A percentile compares a stretch with the other conserved stretches of the same genome.
Evolutionary conservation across 441 rosid species (phyloP).

Genomic region (Gossypium gossypioides): DNA sequence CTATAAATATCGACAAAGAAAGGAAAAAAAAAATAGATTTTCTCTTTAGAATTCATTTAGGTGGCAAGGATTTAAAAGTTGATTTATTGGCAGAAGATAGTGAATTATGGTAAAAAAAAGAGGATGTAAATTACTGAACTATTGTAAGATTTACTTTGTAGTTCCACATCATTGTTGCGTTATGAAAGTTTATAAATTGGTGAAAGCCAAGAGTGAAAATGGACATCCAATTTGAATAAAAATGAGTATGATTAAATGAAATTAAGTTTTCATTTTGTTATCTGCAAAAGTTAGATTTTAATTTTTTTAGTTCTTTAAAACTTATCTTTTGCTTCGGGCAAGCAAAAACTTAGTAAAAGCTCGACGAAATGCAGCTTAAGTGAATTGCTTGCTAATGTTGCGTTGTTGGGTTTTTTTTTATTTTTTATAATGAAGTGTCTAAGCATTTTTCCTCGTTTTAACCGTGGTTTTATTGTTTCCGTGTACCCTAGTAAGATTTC

Average conservation of each 20-base stretch:
- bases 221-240: background rate
- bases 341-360: background rate
- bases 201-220: background rate
- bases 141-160: background rate
- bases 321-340: background rate
- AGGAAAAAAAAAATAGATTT: background rate
- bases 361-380: background rate
- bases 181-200: background rate
- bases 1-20: background rate
- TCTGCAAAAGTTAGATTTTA: background rate
- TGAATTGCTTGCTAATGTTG: background rate
- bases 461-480: background rate
- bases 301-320: background rate
- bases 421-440: background rate
- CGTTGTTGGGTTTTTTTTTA: background rate
- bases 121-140: background rate
- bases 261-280: background rate
- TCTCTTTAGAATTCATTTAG: background rate
- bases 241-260: background rate
- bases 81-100: background rate
- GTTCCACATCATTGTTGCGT: background rate
- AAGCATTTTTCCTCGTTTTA: background rate
- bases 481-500: too few species aligned
- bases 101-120: background rate
- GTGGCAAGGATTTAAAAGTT: background rate